Conservation (phyloP, 1,139 yeast genomes). For the Lodderomyces oxycetoniae region DNA sequence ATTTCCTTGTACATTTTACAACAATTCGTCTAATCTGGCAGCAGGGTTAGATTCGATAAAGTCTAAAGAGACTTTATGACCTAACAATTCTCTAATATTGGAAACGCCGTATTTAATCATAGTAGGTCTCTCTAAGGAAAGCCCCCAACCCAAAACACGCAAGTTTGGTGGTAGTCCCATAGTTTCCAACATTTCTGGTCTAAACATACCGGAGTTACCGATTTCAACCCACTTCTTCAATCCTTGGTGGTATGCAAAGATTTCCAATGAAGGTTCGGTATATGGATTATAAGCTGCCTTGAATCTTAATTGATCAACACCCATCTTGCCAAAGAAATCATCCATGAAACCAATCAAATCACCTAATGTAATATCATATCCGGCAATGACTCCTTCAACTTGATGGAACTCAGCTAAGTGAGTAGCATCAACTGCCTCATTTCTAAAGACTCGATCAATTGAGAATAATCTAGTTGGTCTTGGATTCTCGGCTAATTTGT, state of each 20-base stretch:
- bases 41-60: constrained; percentile 96
- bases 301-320: constrained; percentile 90
- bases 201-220: constrained; percentile 99
- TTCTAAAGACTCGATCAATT: constrained; percentile 97
- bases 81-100: constrained; percentile 90
- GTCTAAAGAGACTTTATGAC: constrained; percentile 89
- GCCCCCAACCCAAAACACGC: constrained; percentile 97
- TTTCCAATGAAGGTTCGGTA: constrained; percentile 98
- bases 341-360: constrained; percentile 98
- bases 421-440: constrained; percentile 99
- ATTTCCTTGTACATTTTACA: too few species aligned
- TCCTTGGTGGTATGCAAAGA: constrained; percentile 94
- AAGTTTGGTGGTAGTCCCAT: constrained; percentile 96
- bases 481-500: constrained; percentile 83
- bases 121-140: constrained; percentile 96
- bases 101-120: constrained; percentile 97
- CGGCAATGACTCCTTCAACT: constrained; percentile 98
- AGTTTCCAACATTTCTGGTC: constrained; percentile 98
- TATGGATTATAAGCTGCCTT: constrained; percentile 99
- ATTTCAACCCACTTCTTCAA: constrained; percentile 97
- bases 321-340: constrained; percentile 95
- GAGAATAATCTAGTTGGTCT: constrained; percentile 90
- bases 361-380: constrained; percentile 89
- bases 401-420: constrained; percentile 99
- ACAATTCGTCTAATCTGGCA: constrained; percentile 77